Conservation (phyloP, 169 alveolate species). For the Eimeria tenella region DNA sequence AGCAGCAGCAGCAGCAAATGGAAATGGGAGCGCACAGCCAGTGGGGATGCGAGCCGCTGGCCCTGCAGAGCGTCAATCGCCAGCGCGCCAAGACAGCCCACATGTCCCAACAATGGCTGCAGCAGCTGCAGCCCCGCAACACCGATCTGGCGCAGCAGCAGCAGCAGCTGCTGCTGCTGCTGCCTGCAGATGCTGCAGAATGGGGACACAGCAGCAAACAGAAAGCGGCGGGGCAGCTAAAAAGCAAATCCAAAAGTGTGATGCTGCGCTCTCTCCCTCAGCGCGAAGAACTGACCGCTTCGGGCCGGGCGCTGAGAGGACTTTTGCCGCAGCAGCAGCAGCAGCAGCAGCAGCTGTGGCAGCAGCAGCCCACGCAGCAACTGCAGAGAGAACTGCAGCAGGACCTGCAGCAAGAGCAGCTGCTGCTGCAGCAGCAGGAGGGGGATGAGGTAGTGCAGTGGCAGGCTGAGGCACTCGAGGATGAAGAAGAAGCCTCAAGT, state of each 20-base stretch:
- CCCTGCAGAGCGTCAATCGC: neutral
- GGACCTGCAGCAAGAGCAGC: neutral
- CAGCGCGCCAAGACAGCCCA: slow-evolving; percentile 18
- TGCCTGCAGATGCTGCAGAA: neutral
- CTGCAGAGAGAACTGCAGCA: neutral
- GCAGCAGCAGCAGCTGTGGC: neutral
- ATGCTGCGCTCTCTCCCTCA: neutral
- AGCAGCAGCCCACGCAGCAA: neutral
- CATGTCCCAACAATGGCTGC: neutral
- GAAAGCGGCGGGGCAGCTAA: neutral
- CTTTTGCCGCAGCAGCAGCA: neutral
- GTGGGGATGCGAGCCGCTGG: neutral
- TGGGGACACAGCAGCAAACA: neutral
- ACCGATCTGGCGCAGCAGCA: neutral
- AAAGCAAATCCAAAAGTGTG: neutral
- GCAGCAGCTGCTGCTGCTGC: neutral
- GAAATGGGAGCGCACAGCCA: neutral
- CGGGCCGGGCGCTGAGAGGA: too few species aligned
- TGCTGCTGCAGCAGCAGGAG: neutral
- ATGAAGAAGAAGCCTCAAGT: neutral
- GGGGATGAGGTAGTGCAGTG: neutral
- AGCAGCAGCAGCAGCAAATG: neutral
- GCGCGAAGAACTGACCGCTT: too few species aligned
- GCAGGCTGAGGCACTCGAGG: neutral
- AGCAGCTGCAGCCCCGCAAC: neutral